Evolutionary conservation across 306 rosid genomes (phyloP).

Genomic region (Cicer judaicum): DNA sequence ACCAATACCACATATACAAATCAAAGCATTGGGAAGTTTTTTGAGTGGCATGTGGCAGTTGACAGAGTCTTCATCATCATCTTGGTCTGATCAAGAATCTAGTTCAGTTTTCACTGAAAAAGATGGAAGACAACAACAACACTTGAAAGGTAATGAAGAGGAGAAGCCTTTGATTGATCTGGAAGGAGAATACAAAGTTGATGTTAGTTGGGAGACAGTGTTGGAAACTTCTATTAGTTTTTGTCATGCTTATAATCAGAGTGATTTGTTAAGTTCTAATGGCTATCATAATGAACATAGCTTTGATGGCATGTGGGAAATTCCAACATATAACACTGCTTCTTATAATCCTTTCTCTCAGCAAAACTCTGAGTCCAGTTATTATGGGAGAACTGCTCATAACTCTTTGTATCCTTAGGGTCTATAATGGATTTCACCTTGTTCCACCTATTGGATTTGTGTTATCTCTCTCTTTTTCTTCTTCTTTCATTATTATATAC

Average conservation of each 20-base stretch:
- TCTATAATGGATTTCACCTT: constrained; percentile 1
- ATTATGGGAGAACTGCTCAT: neutral
- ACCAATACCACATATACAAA: constrained; percentile 59
- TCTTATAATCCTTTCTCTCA: constrained; percentile 54
- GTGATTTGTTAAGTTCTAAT: constrained; percentile 1
- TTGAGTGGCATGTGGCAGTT: constrained; percentile 76
- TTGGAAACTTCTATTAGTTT: constrained; percentile 65
- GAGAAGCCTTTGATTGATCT: constrained; percentile 61
- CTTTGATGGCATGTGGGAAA: constrained; percentile 20
- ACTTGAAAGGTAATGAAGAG: constrained; percentile 42
- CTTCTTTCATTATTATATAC: neutral
- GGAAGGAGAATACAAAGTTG: constrained; percentile 32
- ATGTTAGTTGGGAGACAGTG: constrained; percentile 64
- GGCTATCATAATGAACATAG: neutral
- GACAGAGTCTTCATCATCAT: constrained; percentile 54
- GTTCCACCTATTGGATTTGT: neutral
- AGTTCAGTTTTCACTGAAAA: constrained; percentile 35
- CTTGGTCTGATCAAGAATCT: constrained; percentile 25
- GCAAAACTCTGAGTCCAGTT: constrained; percentile 6
- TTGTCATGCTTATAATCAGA: constrained; percentile 33
- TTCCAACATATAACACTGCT: constrained; percentile 34
- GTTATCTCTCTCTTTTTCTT: neutral
- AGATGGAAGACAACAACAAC: constrained; percentile 22
- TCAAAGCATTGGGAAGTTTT: constrained; percentile 60
- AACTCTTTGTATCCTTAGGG: constrained; percentile 15